Percentiles rank a stretch among this genome's conserved stretches.
These are phyloP conservation scores for Exsudoporus floridanus DNA, from an alignment of 1,284 basidiomycete genomes.

Conservation along the genomic window DNA sequence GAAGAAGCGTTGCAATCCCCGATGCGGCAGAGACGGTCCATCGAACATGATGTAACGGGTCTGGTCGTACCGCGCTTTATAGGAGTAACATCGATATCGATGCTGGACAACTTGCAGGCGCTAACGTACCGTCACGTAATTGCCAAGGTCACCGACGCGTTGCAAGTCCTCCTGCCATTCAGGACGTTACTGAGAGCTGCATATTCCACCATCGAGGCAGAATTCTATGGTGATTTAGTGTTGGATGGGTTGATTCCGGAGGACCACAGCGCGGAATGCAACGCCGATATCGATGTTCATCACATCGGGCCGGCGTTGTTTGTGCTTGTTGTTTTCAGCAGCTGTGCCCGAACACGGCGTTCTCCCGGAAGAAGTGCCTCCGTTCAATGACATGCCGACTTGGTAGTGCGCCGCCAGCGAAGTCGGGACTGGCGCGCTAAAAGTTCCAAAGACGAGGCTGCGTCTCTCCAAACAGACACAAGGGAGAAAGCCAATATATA, in stretches of 20 bases:
- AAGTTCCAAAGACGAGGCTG: too few relatives aligned
- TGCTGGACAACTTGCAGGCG: neutral
- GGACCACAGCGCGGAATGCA: neutral
- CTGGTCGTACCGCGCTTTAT: neutral
- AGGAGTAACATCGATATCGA: neutral
- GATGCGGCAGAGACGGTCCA: neutral
- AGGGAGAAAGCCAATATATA: neutral
- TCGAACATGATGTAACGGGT: neutral
- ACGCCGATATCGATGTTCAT: too few relatives aligned
- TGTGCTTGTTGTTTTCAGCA: neutral
- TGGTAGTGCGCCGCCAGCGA: neutral
- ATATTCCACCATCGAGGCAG: neutral
- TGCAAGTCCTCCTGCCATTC: neutral
- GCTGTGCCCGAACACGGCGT: neutral
- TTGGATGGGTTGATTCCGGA: neutral
- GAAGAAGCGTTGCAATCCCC: neutral
- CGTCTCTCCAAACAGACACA: neutral
- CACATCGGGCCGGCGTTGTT: neutral
- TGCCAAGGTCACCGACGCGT: too few relatives aligned
- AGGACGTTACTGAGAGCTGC: neutral
- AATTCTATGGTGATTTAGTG: neutral
- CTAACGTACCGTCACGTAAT: slow-evolving; percentile 18
- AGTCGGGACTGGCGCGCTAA: neutral
- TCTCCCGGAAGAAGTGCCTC: too few relatives aligned
- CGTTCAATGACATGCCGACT: too few relatives aligned